Evolutionary conservation across 1,139 yeast species (phyloP), one percentile per base, ranked within the genome.

Genomic region (Eremothecium sinecaudum): DNA sequence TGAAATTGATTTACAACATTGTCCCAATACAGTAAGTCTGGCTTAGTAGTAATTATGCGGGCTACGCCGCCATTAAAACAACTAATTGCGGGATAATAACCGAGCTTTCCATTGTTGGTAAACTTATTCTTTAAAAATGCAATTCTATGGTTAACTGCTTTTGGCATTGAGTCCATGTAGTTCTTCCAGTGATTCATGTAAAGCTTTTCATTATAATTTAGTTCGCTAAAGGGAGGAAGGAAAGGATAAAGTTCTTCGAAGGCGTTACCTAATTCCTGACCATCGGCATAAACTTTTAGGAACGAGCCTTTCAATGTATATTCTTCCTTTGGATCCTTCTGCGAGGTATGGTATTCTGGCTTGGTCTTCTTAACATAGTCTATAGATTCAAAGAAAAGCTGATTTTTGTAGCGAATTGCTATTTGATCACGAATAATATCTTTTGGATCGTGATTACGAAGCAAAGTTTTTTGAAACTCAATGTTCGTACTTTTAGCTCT

Each of bases 31-130:
- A 41, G 40, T 24, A 53, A 22, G 9, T 50, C 43, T 2, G 41
- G 28, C 13, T 31, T 29, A 5, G 38, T 32, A 1, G 54, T 44
- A 6, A 54, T 34, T 17, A 56, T 37, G 18, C 43, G 40, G 5
- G 83, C 94, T 10, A 71, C 63, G 0, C 97, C 98, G 8, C 81
- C 81, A 44, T 75, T 74, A 52, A 75, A 90, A 22, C 81, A 82
- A 36, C 94, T 81, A 21, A 84, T 66, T 62, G 87, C 83, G 1
- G 98, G 98, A 58, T 76, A 90, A 55, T 92, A 90, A 0, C 97
- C 98, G 36, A 86, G 60, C 31, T 74, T 65, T 1, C 94, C 94
- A 53, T 90, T 96, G 53, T 90, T 42, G 59, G 69, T 58, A 59
- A 47, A 64, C 42, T 63, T 62, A 47, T 67, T 72, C 23, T 61